Conservation (phyloP, 192 early-diverging fungal species). For the Phycomyces blakesleeanus region DNA sequence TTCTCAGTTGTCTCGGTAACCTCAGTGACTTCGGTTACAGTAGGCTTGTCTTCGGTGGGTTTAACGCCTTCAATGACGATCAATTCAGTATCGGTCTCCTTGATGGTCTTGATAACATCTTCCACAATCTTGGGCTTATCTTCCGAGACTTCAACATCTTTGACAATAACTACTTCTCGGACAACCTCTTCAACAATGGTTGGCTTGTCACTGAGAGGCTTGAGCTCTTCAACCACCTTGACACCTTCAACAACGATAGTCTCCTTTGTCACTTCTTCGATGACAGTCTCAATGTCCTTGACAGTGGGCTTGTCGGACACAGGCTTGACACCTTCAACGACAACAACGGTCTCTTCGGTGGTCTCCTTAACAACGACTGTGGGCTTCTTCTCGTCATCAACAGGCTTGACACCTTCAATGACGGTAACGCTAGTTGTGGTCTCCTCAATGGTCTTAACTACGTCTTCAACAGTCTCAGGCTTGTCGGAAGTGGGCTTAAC, state of each 20-base stretch:
- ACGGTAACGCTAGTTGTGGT: background rate
- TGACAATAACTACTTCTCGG: no score
- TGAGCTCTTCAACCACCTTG: background rate
- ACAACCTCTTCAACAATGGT: background rate
- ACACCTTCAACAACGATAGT: background rate
- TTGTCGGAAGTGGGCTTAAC: no score
- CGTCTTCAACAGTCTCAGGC: background rate
- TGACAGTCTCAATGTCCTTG: no score
- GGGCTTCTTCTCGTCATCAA: background rate
- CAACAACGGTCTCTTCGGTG: background rate
- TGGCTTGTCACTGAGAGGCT: background rate
- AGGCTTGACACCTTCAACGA: background rate
- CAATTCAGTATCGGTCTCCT: no score
- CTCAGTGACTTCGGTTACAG: no score
- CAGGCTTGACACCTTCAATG: background rate
- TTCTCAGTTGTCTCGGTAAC: no score
- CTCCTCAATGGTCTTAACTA: background rate
- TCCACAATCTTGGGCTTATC: no score
- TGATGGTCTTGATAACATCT: no score
- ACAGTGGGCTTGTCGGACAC: background rate
- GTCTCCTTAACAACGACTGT: background rate
- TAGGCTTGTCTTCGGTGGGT: no score
- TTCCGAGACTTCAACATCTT: no score
- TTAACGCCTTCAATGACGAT: no score
- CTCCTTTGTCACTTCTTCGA: no score